phyloP scores from a whole-genome alignment of 2,329 filamentous ascomycete species.

The Immersiporthe knoxdaviesiana region DNA sequence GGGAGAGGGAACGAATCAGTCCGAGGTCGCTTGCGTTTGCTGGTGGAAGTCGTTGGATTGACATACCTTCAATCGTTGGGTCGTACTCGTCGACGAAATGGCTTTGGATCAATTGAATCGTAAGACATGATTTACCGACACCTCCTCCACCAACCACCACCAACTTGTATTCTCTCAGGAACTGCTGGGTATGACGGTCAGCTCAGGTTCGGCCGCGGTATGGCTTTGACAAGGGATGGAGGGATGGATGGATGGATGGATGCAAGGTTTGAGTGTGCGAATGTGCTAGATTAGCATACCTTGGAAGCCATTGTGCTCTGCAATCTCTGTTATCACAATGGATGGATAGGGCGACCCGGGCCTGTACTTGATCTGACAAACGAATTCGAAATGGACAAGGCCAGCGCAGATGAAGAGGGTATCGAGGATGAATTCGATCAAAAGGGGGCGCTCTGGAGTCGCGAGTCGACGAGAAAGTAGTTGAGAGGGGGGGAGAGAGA shows the following conservation, averaged over 20 bases:
- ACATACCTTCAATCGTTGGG: slow-evolving; percentile 94
- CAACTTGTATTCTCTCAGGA: slow-evolving; percentile 90
- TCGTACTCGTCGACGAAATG: slow-evolving; percentile 99
- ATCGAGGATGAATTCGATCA: slow-evolving; percentile 14
- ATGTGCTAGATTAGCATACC: slow-evolving; percentile 36
- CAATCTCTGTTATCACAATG: slow-evolving; percentile 21
- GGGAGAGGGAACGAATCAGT: slow-evolving; percentile 18
- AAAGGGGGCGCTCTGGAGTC: slow-evolving; percentile 10
- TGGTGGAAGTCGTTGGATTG: slow-evolving; percentile 26
- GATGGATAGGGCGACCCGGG: slow-evolving; percentile 14
- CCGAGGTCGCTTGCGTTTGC: slow-evolving; percentile 21
- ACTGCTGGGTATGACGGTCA: slow-evolving; percentile 51
- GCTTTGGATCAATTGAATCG: slow-evolving; percentile 92
- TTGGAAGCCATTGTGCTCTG: slow-evolving; percentile 46
- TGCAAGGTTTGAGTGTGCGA: slow-evolving; percentile 5
- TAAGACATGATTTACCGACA: slow-evolving; percentile 98
- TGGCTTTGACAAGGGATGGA: slow-evolving; percentile 31
- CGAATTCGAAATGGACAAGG: slow-evolving; percentile 24
- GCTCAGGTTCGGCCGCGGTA: slow-evolving; percentile 3
- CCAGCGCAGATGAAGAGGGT: slow-evolving; percentile 30
- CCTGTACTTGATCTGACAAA: slow-evolving; percentile 23
- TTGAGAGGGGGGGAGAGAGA: slow-evolving; percentile 3
- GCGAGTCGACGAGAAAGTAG: slow-evolving; percentile 5
- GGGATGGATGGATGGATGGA: neutral
- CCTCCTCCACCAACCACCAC: slow-evolving; percentile 98